Base-by-base conservation (phyloP, 106 monocot species). In the Platanthera guangdongensis region DNA sequence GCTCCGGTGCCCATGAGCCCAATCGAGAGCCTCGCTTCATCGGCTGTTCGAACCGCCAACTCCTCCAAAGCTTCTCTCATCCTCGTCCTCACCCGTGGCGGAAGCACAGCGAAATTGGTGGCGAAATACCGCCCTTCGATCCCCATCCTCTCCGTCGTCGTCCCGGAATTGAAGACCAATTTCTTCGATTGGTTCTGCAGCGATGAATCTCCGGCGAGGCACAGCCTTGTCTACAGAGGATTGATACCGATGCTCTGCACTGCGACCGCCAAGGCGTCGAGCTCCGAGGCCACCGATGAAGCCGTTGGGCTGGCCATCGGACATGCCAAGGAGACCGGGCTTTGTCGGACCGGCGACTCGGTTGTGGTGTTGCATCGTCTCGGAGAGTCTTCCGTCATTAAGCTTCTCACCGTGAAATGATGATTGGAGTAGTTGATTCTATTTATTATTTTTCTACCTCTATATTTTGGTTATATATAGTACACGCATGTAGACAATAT, bases 211-310 rank as follows among this genome's bases (percentile, higher is more conserved):
- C 84, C 87, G 0, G 84, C 87, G 47, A 82, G 84, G 79, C 84
- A 68, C 51, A 82, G 87, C 68, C 81, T 92, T 12, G 83, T 90
- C 9, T 83, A 76, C n/a, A 84, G 90, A 13, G 87, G 92, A 7
- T 57, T 89, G 81, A 67, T 92, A 50, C 89, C 89, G 15, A 68
- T 84, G 13, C 64, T 92, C 62, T 81, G 81, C 72, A 80, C 78
- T 13, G 90, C 81, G 5, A 81, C 87, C 4, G 80, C 82, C 2
- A 90, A 83, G 74, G 90, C 87, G 18, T 85, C 90, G 8, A 64
- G 80, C 51, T 45, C 78, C 12, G 89, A 92, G 69, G 75, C 92
- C 53, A 92, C 89, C 9, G 84, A 89, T 39, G 89, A 83, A 81
- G 86, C 86, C 8, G 76, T 90, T 55, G 80, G 80, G 7, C 83